Evolutionary conservation across 495 filamentous ascomycete genomes (phyloP), one percentile per base, ranked within the genome.

Genomic region (Podospora anserina): DNA sequence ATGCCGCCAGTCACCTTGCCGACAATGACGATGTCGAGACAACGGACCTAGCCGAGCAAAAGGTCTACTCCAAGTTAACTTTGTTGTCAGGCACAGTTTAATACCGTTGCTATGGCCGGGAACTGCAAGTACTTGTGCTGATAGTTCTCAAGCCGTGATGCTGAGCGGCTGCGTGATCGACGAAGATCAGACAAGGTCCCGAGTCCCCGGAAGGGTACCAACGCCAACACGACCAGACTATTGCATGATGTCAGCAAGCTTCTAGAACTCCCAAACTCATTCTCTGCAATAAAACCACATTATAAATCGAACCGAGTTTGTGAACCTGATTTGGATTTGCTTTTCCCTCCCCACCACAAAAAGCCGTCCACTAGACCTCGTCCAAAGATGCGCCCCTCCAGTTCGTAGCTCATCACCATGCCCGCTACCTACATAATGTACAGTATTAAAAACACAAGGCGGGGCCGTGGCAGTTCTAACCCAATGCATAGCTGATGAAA

Each of bases 101-200:
- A 2, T 49, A 49, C 9, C 9, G 39, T 49, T 11, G 15, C 39
- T 49, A 49, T 49, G 7, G 39, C 39, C 13, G 39, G 39, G 39
- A 11, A 13, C 39, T 11, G 13, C 39, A 16, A 49, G 39, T 11
- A 3, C 15, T 49, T 11, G 39, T 49, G 34, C 15, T 49, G 39
- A 16, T 16, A 49, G 39, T 49, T 49, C 39, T 3, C 39, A 11
- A 13, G 39, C 15, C 15, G 39, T 49, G 13, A 49, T 13, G 19
- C 9, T 67, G 62, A 66, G 55, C 28, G n/a, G 11, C 9, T 63
- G 69, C 69, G 39, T 71, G 69, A 71, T 71, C 69, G 68, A 7
- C 68, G 69, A 39, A 61, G 69, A 71, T 71, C 69, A 71, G 32
- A 68, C 66, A 34, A 39, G 55, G 55, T 63, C 44, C 68, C 56